These are phyloP conservation scores for Plasmodium cynomolgi DNA, from an alignment of 169 alveolate genomes.

Conservation along the genomic window DNA sequence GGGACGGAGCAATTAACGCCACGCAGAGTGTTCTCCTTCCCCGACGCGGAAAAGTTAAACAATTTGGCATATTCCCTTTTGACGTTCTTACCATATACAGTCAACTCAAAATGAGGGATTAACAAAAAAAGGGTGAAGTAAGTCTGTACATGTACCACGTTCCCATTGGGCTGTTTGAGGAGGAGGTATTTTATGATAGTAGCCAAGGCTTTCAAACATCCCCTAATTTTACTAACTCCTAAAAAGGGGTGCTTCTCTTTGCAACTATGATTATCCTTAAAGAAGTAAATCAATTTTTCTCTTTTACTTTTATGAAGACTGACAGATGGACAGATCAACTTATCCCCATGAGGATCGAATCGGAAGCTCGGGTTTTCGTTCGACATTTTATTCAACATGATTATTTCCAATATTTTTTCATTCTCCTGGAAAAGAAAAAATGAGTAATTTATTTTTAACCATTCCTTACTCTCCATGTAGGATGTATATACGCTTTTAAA, in stretches of 20 bases:
- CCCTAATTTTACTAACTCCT: slow-evolving; percentile 35
- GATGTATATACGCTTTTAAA: slow-evolving; percentile 1
- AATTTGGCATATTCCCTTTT: slow-evolving; percentile 6
- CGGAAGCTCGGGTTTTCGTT: slow-evolving; percentile 13
- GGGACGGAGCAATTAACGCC: not conserved
- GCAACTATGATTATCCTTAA: slow-evolving; percentile 9
- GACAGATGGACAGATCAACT: not conserved
- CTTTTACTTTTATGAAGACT: slow-evolving; percentile 10
- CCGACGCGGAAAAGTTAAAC: not conserved
- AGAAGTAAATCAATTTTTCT: slow-evolving; percentile 28
- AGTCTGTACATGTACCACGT: not conserved
- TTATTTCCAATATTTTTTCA: slow-evolving; percentile 15
- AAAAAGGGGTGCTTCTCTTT: slow-evolving; percentile 14
- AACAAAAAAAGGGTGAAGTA: slow-evolving; percentile 14
- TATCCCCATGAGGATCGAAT: not conserved
- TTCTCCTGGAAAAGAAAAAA: slow-evolving; percentile 37
- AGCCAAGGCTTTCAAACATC: slow-evolving; percentile 24
- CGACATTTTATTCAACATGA: slow-evolving; percentile 37
- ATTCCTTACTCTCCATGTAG: not conserved
- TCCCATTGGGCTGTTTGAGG: not conserved
- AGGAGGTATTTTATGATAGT: slow-evolving; percentile 11
- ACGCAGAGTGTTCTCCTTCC: not conserved
- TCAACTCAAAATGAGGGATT: slow-evolving; percentile 62
- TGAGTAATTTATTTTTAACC: slow-evolving; percentile 14
- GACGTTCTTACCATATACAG: not conserved